Evolutionary conservation across 2,329 filamentous ascomycete species (phyloP), one percentile per base, ranked within the genome.

Genomic region (Thermothelomyces thermophilus): DNA sequence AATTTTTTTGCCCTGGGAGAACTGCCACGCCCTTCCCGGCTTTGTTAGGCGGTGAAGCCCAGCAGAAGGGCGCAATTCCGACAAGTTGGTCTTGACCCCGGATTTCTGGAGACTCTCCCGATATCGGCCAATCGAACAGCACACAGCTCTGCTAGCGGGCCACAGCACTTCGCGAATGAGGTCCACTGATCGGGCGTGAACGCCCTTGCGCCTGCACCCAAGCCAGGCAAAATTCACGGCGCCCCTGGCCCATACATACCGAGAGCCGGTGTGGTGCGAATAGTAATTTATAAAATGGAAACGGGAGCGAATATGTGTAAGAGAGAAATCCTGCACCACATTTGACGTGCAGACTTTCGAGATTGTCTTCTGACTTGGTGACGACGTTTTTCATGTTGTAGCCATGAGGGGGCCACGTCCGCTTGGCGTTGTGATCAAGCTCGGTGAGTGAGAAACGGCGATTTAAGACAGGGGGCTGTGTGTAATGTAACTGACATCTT

Each of bases 391-490:
- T 39, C 11, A 36, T 35, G 28, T 17, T 31, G 26, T 69, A 77
- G 78, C 67, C 58, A 87, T 86, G 83, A 87, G 82, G 73, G 73
- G 70, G 36, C 68, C 70, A 47, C 84, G 80, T 65, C 76, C 80
- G 62, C 76, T 88, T 58, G 88, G 83, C 47, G 80, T 93, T 56
- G 87, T 94, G 61, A 91, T 94, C 63, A 94, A 94, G 73, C 79
- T 94, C 57, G 88, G 88, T 93, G 77, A 66, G 77, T 67, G 45
- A 36, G 34, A 16, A 19, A 20, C 16, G 26, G 6, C n/a, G 3
- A 30, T 14, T 20, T 4, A 14, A 17, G n/a, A 19, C 17, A 16
- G 22, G 13, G 22, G 46, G 41, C 19, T 9, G 35, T 3, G 36
- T 35, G 22, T 26, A n/a, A n/a, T 30, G 17, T 33, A 17, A 48